These are phyloP conservation scores for Ogataea kodamae DNA, from an alignment of 805 yeast species.

Conservation along the genomic window DNA sequence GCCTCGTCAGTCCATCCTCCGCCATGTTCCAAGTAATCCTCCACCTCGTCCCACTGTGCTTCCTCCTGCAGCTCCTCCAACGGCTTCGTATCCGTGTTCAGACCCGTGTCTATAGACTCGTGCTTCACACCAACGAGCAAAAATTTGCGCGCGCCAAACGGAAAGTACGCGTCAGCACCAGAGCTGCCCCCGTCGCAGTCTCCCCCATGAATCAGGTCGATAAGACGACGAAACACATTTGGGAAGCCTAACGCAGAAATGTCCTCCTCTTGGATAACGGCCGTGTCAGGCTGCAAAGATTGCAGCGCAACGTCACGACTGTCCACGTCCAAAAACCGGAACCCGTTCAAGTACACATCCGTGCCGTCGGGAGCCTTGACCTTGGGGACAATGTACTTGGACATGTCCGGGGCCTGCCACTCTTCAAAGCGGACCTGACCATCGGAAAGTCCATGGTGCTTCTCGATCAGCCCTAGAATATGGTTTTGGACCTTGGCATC, in stretches of 20 bases:
- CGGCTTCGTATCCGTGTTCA: background rate
- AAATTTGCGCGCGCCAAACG: slow-evolving; percentile 29
- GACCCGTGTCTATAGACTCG: slow-evolving; percentile 8
- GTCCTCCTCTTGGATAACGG: slow-evolving; percentile 26
- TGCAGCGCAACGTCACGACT: slow-evolving; percentile 4
- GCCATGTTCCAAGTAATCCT: slow-evolving; percentile 1
- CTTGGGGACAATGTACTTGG: slow-evolving; percentile 25
- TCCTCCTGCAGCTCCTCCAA: slow-evolving; percentile 5
- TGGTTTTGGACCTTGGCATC: slow-evolving; percentile 12
- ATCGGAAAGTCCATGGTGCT: slow-evolving; percentile 17
- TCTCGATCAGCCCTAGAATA: slow-evolving; percentile 20
- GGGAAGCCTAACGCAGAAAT: slow-evolving; percentile 31
- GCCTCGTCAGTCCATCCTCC: slow-evolving; percentile 1
- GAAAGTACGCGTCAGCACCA: slow-evolving; percentile 19
- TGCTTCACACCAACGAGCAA: slow-evolving; percentile 24
- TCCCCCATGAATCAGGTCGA: slow-evolving; percentile 11
- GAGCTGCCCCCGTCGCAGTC: slow-evolving; percentile 10
- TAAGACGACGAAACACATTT: slow-evolving; percentile 21
- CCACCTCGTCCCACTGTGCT: slow-evolving; percentile 4
- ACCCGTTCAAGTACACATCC: slow-evolving; percentile 15
- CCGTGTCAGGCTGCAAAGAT: slow-evolving; percentile 7
- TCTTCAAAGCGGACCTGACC: slow-evolving; percentile 19
- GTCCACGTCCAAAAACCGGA: slow-evolving; percentile 12
- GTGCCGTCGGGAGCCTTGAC: slow-evolving; percentile 1
- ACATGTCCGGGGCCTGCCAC: slow-evolving; percentile 29